Evolutionary conservation across 2,329 filamentous ascomycete genomes (phyloP), one percentile per base, ranked within the genome.

Genomic region (Colletotrichum truncatum): DNA sequence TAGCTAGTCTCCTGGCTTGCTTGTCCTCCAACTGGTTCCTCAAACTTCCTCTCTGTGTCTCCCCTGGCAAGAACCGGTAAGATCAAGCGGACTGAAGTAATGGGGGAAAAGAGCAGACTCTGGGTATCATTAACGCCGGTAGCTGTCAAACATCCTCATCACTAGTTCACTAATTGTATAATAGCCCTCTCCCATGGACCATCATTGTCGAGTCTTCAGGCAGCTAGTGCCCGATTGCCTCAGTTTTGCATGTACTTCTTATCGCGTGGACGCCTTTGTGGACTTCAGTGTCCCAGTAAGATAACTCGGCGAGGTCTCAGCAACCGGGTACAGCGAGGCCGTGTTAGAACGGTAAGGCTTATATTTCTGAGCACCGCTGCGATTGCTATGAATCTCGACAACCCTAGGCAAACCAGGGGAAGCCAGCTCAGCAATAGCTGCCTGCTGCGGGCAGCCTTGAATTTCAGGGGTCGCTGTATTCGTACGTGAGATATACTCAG

Each of bases 401-500:
- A 68, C 48, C 32, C 34, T 67, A 12, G 67, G 67, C 7, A 62
- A 56, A 18, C 67, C 67, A 3, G 60, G 67, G 5, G 64, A 68
- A 26, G 60, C 61, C 32, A 68, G 32, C 53, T 67, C 66, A 25
- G 61, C 65, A 28, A 68, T 26, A 12, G 65, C 64, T 14, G 67
- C 67, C 23, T 56, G 46, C 54, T 67, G 57, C 12, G 67, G 67
- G 11, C 65, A 62, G 12, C 61, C 65, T 4, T 67, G 65, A 32
- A 68, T 30, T 48, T 68, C 67, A 34, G 67, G 67, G 23, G 67
- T 68, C 4, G 67, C 53, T 7, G 65, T 56, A n/a, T 53, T 59
- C 16, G 51, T 16, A 4, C 67, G 67, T 28, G 59, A 56, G 11
- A 59, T 32, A 14, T 45, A 46, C 18, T 55, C 49, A 7, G 55